Evolutionary conservation across 768 basidiomycete genomes (phyloP), one percentile per base, ranked within the genome.

Genomic region (Paxillus ammoniavirescens): DNA sequence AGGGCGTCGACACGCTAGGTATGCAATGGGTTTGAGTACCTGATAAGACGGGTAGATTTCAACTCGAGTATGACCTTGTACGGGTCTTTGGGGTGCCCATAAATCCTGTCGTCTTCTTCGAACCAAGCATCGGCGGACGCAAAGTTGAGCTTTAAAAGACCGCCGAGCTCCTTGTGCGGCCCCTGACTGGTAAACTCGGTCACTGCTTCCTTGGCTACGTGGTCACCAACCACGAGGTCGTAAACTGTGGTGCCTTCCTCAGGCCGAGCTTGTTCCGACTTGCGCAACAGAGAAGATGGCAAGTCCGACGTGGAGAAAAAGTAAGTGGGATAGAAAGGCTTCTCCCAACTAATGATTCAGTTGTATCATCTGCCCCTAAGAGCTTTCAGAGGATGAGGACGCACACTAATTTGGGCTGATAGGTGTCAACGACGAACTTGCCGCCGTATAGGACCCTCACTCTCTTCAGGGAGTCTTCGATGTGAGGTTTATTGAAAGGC

Each of bases 41-140:
- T 44, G 43, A 14, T 21, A 21, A 21, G 21, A 21, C 21, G 21
- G 21, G 44, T 45, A 41, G 18, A 53, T 40, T 18, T 18, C 26
- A 5, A 40, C 15, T 31, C 9, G 42, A 14, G 53, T 21, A 63
- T 41, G 3, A 84, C 85, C 75, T 87, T 87, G 68, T 84, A 87
- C 1, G 84, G 84, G 63, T 87, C 84, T 59, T 82, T 86, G 8
- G 83, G 52, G 21, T 21, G 21, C 21, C 21, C 21, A 21, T 74
- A 81, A 31, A 86, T 76, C 51, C 80, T 65, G 45, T 87, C 83
- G 46, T 86, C 84, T 61, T 87, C 84, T 69, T 87, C 84, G 48
- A 86, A 83, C 85, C 86, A 87, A 3, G 77, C 76, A 56, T 84
- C 84, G 61, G 78, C 76, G 15, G 75, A 75, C 13, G 67, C 65